Evolutionary conservation across 345 rosid genomes (phyloP).

Genomic region (Lenwebbia sp.): DNA sequence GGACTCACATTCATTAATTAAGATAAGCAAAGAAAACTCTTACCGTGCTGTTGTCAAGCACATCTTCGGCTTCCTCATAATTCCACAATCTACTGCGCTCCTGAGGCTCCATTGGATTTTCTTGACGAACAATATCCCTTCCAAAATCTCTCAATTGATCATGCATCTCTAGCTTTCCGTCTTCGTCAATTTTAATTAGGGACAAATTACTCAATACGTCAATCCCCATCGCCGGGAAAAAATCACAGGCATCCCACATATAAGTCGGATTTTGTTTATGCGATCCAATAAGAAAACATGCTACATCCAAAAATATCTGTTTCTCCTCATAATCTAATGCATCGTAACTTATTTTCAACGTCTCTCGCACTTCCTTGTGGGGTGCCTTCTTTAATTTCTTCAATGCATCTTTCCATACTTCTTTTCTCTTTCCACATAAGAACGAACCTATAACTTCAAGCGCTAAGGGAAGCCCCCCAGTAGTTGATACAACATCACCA

Average conservation of each 20-base stretch:
- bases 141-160: neutral
- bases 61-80: neutral
- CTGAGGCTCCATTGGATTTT: neutral
- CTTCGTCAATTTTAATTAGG: neutral
- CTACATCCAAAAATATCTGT: neutral
- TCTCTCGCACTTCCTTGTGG: neutral
- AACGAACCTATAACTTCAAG: neutral
- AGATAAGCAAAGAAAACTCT: no score
- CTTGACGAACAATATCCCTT: neutral
- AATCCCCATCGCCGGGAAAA: neutral
- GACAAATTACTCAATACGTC: neutral
- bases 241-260: neutral
- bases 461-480: neutral
- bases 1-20: no score
- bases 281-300: neutral
- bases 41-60: no score
- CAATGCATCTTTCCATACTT: neutral
- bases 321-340: neutral
- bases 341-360: neutral
- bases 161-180: neutral
- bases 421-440: neutral
- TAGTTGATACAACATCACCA: neutral
- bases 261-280: neutral
- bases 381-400: neutral
- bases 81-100: neutral